A percentile compares a stretch with the other conserved stretches of the same genome.
These are phyloP conservation scores for Fusarium sp. DNA, from an alignment of 2,329 filamentous ascomycete genomes.

Conservation along the genomic window DNA sequence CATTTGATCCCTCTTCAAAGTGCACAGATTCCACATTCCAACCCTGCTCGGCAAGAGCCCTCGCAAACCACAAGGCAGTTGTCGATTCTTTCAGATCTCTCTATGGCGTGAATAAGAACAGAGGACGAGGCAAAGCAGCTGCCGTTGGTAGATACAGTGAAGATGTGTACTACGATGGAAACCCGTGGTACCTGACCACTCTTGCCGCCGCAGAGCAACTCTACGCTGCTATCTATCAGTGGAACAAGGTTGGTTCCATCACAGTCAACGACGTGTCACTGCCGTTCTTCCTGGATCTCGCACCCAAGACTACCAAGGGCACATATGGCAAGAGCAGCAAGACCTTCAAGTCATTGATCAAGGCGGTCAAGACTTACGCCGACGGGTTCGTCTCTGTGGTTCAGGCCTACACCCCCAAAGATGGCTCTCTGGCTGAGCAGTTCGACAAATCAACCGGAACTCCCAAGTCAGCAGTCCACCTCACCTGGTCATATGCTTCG, in stretches of 20 bases:
- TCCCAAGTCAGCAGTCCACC: slow-evolving; percentile 71
- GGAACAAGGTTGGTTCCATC: slow-evolving; percentile 71
- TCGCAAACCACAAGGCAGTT: slow-evolving; percentile 79
- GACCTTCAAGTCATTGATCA: slow-evolving; percentile 15
- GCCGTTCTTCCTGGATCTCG: slow-evolving; percentile 23
- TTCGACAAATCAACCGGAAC: slow-evolving; percentile 64
- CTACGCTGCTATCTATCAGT: slow-evolving; percentile 78
- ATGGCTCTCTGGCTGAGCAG: slow-evolving; percentile 76
- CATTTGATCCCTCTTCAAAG: slow-evolving; percentile 72
- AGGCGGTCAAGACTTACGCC: slow-evolving; percentile 26
- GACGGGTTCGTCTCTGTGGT: slow-evolving; percentile 58
- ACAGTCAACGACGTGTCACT: slow-evolving; percentile 50
- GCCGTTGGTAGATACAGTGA: slow-evolving; percentile 74
- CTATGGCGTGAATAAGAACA: slow-evolving; percentile 75
- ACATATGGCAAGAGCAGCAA: slow-evolving; percentile 23
- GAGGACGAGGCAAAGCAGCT: slow-evolving; percentile 67
- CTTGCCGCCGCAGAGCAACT: slow-evolving; percentile 81
- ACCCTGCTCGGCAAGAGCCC: slow-evolving; percentile 73
- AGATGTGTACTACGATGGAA: slow-evolving; percentile 78
- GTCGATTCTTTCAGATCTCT: slow-evolving; percentile 77
- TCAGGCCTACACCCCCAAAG: slow-evolving; percentile 68
- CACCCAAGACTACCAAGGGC: slow-evolving; percentile 18
- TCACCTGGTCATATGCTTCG: slow-evolving; percentile 80
- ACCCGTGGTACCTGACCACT: slow-evolving; percentile 82
- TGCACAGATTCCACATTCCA: slow-evolving; percentile 80